A percentile compares a stretch with the other conserved stretches of the same genome.
Conservation (phyloP, 345 rosid genomes). For the Luvunga scandens region DNA sequence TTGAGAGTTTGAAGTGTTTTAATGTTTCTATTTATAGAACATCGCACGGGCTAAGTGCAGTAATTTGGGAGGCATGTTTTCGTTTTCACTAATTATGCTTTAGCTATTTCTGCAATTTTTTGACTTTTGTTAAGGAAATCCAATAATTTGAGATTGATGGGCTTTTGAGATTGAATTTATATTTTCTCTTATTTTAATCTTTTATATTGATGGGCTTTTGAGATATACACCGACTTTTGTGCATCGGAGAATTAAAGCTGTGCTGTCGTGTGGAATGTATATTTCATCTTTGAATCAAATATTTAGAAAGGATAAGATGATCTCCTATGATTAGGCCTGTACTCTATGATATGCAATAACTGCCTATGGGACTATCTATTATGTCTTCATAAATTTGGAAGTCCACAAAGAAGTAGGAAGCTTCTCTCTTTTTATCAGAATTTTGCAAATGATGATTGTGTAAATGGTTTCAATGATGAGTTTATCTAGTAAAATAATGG, state of each 20-base stretch:
- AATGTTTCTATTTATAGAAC: background rate
- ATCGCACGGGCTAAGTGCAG: slow-evolving; percentile 10
- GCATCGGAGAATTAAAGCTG: slow-evolving; percentile 4
- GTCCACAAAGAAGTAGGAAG: too few relatives aligned
- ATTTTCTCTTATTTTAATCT: slow-evolving; percentile 7
- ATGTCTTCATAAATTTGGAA: too few relatives aligned
- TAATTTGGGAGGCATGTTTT: background rate
- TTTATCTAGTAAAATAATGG: too few relatives aligned
- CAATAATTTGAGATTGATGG: slow-evolving; percentile 10
- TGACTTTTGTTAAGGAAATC: slow-evolving; percentile 8
- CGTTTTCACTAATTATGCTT: background rate
- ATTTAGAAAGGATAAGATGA: too few relatives aligned
- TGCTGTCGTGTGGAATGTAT: too few relatives aligned
- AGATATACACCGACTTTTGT: slow-evolving; percentile 8
- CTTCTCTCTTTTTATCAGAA: too few relatives aligned
- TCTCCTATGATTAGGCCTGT: too few relatives aligned
- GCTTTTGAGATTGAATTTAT: slow-evolving; percentile 23
- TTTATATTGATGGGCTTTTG: slow-evolving; percentile 13
- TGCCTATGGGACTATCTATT: too few relatives aligned
- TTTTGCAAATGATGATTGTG: too few relatives aligned
- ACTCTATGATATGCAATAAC: too few relatives aligned
- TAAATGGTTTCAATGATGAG: too few relatives aligned
- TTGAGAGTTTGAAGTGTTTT: background rate
- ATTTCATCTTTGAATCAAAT: too few relatives aligned
- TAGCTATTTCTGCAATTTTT: slow-evolving; percentile 17